Evolutionary conservation across 1,284 basidiomycete species (phyloP).

Genomic region (Boletus mariae): DNA sequence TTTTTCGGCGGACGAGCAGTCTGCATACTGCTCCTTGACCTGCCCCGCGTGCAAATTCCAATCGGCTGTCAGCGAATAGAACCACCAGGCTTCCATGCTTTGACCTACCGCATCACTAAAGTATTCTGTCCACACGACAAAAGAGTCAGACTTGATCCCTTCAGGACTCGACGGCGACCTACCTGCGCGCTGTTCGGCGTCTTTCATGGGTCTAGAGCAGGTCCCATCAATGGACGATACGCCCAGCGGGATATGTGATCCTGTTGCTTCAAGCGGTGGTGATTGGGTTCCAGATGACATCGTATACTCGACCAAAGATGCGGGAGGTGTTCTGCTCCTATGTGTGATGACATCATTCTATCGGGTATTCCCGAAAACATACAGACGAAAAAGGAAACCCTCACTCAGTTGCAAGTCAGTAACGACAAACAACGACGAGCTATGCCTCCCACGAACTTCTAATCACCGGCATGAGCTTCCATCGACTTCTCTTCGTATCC

Average conservation of each 20-base stretch:
- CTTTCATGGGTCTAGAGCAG: slow-evolving; percentile 31
- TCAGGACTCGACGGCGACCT: not conserved
- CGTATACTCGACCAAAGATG: slow-evolving; percentile 1
- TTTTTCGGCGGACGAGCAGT: slow-evolving; percentile 12
- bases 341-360: slow-evolving; percentile 29
- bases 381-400: slow-evolving; percentile 16
- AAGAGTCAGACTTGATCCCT: not conserved
- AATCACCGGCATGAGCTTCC: not conserved
- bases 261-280: slow-evolving; percentile 50
- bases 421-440: not conserved
- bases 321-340: not conserved
- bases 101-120: slow-evolving; percentile 29
- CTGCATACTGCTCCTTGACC: slow-evolving; percentile 25
- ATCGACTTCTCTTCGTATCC: slow-evolving; percentile 14
- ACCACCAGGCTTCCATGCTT: not conserved
- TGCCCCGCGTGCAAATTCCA: not conserved
- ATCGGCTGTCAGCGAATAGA: not conserved
- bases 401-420: not conserved
- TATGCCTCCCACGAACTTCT: not conserved
- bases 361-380: slow-evolving; percentile 25
- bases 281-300: slow-evolving; percentile 42
- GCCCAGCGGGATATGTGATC: slow-evolving; percentile 45
- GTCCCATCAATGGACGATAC: slow-evolving; percentile 44
- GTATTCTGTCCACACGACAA: slow-evolving; percentile 18
- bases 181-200: slow-evolving; percentile 32